Evolutionary conservation across 1,284 basidiomycete genomes (phyloP).

Genomic region (Moesziomyces globuligerus): DNA sequence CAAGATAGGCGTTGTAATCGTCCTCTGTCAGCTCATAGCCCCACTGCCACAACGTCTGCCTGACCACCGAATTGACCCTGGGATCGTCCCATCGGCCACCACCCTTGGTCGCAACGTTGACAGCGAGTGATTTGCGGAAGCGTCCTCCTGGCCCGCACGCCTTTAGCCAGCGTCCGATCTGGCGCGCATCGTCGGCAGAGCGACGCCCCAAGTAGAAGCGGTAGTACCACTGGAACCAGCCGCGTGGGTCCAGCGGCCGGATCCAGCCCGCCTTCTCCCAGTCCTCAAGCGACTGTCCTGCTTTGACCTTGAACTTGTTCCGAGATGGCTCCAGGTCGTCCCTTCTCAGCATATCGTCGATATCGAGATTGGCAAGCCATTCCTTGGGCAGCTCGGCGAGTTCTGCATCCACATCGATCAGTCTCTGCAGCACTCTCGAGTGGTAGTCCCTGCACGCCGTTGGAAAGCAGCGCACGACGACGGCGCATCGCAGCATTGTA

Average conservation of each 20-base stretch:
- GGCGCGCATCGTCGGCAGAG: constrained; percentile 69
- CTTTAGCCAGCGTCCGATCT: constrained; percentile 70
- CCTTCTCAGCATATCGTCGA: constrained; percentile 37
- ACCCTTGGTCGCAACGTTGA: constrained; percentile 66
- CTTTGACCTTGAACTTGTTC: constrained; percentile 69
- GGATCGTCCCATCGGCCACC: constrained; percentile 65
- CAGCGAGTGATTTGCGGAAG: constrained; percentile 69
- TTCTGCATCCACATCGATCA: constrained; percentile 49
- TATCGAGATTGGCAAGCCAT: constrained; percentile 51
- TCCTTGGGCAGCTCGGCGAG: constrained; percentile 45
- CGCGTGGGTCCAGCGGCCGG: constrained; percentile 69
- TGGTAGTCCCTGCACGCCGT: constrained; percentile 27
- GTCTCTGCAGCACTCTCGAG: constrained; percentile 38
- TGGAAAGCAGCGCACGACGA: neutral
- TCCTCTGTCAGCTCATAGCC: constrained; percentile 62
- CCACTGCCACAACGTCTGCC: constrained; percentile 66
- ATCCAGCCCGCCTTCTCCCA: constrained; percentile 71
- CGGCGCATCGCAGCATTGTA: neutral
- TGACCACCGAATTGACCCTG: constrained; percentile 43
- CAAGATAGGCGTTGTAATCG: constrained; percentile 54
- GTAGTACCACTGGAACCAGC: constrained; percentile 70
- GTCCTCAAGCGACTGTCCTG: constrained; percentile 69
- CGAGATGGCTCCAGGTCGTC: constrained; percentile 61
- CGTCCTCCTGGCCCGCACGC: constrained; percentile 69
- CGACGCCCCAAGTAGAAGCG: constrained; percentile 70